Percentiles rank a stretch among this genome's conserved stretches.
phyloP scores from a whole-genome alignment of 805 yeast genomes.

The Myxozyma kluyveri region DNA sequence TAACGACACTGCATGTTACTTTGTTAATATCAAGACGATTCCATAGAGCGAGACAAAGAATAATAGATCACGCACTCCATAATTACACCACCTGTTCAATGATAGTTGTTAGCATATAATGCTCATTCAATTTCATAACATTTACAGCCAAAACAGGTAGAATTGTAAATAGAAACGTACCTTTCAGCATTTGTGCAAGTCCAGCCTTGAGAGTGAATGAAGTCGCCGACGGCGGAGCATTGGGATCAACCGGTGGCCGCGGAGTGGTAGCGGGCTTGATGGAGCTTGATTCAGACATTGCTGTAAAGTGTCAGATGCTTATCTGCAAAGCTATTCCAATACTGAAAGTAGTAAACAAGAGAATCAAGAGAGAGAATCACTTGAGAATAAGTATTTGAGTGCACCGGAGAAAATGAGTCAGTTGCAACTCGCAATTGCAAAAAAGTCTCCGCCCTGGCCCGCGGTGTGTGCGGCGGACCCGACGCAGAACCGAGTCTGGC shows the following conservation, averaged over 20 bases:
- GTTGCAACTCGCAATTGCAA: no score
- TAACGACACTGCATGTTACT: slow-evolving; percentile 30
- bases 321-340: no score
- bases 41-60: not conserved
- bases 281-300: not conserved
- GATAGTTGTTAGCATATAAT: no score
- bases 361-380: no score
- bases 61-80: slow-evolving; percentile 38
- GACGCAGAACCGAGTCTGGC: no score
- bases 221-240: slow-evolving; percentile 16
- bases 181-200: slow-evolving; percentile 81
- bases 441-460: no score
- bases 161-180: slow-evolving; percentile 50
- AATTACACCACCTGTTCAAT: slow-evolving; percentile 41
- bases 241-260: slow-evolving; percentile 33
- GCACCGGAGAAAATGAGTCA: no score
- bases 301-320: no score
- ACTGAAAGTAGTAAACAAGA: no score
- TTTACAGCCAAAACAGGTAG: slow-evolving; percentile 35
- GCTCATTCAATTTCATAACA: not conserved
- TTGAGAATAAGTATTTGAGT: no score
- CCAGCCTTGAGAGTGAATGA: slow-evolving; percentile 63
- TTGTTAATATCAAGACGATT: slow-evolving; percentile 1
- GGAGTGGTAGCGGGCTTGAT: slow-evolving; percentile 21
- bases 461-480: no score